These are phyloP conservation scores for Triticum monococcum DNA, from an alignment of 176 grass and related monocot genomes.

Conservation along the genomic window DNA sequence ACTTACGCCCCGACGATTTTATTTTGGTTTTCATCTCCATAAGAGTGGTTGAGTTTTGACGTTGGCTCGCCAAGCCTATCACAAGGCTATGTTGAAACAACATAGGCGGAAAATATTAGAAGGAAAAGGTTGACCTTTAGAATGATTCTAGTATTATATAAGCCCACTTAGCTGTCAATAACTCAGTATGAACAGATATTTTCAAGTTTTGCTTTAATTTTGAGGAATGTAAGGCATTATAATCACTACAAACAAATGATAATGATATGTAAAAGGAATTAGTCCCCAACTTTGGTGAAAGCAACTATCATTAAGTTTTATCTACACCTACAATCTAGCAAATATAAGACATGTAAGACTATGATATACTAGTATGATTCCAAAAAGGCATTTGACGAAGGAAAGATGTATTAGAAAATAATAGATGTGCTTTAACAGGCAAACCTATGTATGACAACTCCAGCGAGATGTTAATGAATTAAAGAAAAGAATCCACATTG, in stretches of 20 bases:
- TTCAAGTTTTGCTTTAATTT: not conserved
- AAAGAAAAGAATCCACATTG: not conserved
- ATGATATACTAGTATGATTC: not conserved
- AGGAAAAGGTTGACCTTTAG: not conserved
- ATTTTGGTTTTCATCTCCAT: too few relatives aligned
- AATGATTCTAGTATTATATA: not conserved
- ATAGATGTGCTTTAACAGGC: not conserved
- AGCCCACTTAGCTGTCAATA: not conserved
- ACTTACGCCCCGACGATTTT: too few relatives aligned
- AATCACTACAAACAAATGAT: not conserved
- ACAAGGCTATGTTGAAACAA: too few relatives aligned
- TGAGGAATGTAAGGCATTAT: constrained; percentile 7
- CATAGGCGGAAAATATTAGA: not conserved
- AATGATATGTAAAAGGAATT: not conserved
- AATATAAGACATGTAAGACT: constrained; percentile 14
- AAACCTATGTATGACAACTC: not conserved
- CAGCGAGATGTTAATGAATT: not conserved
- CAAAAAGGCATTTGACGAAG: not conserved
- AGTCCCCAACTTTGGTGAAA: not conserved
- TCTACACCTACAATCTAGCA: not conserved
- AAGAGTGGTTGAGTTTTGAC: too few relatives aligned
- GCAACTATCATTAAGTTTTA: not conserved
- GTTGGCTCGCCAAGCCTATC: too few relatives aligned
- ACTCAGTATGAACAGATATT: not conserved
- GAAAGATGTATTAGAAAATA: not conserved